A percentile compares a stretch with the other conserved stretches of the same genome.
Conservation (phyloP, 2,329 filamentous ascomycete species). For the Botryosphaeria dothidea region DNA sequence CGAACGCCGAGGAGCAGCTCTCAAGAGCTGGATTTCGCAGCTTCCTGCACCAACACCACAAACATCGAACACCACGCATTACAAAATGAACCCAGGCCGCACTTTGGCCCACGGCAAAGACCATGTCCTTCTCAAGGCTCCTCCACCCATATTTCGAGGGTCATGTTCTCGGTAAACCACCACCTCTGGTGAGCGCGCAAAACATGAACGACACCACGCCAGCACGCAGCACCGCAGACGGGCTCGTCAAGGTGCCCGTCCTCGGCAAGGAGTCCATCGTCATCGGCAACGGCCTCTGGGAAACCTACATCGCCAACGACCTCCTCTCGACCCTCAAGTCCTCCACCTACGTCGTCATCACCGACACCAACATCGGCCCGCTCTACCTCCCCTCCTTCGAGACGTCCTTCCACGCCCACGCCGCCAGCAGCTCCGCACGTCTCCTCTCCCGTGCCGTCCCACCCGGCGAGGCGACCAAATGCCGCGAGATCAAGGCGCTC, state of each 20-base stretch:
- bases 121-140: not conserved
- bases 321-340: constrained; percentile 74
- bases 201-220: not conserved
- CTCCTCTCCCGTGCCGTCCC: constrained; percentile 88
- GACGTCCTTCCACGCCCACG: constrained; percentile 59
- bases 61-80: not conserved
- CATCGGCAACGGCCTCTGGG: constrained; percentile 87
- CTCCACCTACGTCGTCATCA: constrained; percentile 94
- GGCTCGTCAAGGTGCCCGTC: constrained; percentile 62
- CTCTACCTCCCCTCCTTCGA: constrained; percentile 80
- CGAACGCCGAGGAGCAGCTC: not conserved
- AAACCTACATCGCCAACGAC: constrained; percentile 76
- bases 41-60: not conserved
- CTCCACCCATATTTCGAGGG: not conserved
- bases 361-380: constrained; percentile 86
- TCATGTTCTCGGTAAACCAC: not conserved
- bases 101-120: not conserved
- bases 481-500: constrained; percentile 86
- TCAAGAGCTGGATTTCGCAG: not conserved
- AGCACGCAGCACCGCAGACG: not conserved
- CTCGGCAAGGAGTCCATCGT: constrained; percentile 88
- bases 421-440: constrained; percentile 55
- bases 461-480: constrained; percentile 92
- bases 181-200: not conserved
- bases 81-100: not conserved